Base-by-base conservation (phyloP, 176 grass and related monocot genomes). In the Pharus latifolius region DNA sequence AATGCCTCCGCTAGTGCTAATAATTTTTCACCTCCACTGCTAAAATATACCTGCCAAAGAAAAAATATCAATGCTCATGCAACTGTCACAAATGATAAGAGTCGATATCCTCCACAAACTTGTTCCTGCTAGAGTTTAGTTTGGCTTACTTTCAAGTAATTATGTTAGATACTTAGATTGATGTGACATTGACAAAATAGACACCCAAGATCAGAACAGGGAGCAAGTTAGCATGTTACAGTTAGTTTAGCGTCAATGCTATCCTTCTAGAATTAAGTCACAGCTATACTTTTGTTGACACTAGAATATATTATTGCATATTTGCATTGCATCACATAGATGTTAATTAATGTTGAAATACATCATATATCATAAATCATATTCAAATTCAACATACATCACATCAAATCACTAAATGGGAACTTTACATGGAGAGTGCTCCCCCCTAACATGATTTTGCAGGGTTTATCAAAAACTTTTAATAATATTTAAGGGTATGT, bases 1-100 rank as follows among this genome's bases (percentile, higher is more conserved):
- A 96, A 84, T 16, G 84, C 91, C 79, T 96, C 91, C 34, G 91
- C 87, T 32, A 96, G 66, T 12, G 73, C 72, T 55, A 91, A 81
- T 85, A 96, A 72, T 82, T 96, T 91, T 42, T 88, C 78, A 54
- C 87, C 86, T 60, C 91, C 87, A 25, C 57, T 80, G 53, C 40
- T 90, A 60, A 87, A 91, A 58, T 75, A 66, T 60, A 82, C 87
- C 91, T 96, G 63, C 47, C 59, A 56, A 75, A 17, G 31, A 34
- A 73, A 71, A 26, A 65, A 56, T 28, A 49, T 57, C 30, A 79
- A 82, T 42, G 54, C 5, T 9, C 35, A 58, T 72, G 58, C 29
- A 60, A 70, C 57, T n/a, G n/a, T n/a, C n/a, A n/a, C n/a, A n/a
- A n/a, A n/a, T n/a, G n/a, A n/a, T n/a, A n/a, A n/a, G n/a, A n/a